Conservation (phyloP, 305 asterid species). For the Plantago coronopus region DNA sequence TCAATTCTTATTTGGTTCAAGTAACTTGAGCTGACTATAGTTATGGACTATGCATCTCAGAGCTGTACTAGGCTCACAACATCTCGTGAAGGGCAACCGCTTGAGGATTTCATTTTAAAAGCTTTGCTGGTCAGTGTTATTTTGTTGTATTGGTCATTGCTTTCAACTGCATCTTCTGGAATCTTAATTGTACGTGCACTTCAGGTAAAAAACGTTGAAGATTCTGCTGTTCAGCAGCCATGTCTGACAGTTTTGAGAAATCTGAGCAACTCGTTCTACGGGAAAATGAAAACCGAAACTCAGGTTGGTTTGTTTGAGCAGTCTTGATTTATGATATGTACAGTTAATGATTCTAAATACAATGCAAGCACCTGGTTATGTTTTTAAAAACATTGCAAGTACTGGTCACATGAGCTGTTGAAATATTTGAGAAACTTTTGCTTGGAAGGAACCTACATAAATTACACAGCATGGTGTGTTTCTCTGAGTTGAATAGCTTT, state of each 20-base stretch:
- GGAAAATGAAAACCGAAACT: constrained; percentile 49
- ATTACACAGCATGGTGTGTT: no score
- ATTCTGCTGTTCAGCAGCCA: constrained; percentile 56
- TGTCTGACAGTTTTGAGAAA: constrained; percentile 60
- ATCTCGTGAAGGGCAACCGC: constrained; percentile 34
- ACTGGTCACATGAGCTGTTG: no score
- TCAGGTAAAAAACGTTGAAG: constrained; percentile 57
- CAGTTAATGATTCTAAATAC: neutral
- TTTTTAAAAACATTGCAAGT: no score
- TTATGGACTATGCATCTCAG: constrained; percentile 33
- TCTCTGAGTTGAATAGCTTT: no score
- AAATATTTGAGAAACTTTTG: no score
- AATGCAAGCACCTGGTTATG: no score
- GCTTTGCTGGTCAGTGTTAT: constrained; percentile 62
- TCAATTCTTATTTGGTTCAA: constrained; percentile 7
- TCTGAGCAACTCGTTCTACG: constrained; percentile 59
- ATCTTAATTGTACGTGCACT: constrained; percentile 20
- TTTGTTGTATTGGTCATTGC: neutral
- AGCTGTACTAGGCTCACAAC: constrained; percentile 43
- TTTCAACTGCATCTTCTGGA: neutral
- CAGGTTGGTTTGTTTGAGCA: constrained; percentile 46
- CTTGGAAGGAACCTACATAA: no score
- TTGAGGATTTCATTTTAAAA: constrained; percentile 44
- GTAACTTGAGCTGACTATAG: constrained; percentile 6
- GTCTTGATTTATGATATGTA: constrained; percentile 15